Conservation (phyloP, 768 basidiomycete genomes). For the Calocera viscosa region DNA sequence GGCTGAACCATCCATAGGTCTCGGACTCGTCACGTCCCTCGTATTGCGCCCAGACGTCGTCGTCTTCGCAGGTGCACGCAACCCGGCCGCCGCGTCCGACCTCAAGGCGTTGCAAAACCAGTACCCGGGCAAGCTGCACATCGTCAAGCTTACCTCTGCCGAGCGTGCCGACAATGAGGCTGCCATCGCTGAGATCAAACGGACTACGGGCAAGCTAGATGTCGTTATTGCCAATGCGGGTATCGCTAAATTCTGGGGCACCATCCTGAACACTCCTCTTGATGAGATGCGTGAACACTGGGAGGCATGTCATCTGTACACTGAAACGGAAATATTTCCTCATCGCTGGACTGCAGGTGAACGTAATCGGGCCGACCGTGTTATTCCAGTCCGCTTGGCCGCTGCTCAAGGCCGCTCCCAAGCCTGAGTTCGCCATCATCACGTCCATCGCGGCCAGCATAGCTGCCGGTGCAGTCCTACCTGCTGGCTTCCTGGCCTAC, state of each 20-base stretch:
- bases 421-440: constrained; percentile 16
- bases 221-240: constrained; percentile 22
- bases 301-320: background rate
- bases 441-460: constrained; percentile 10
- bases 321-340: no score
- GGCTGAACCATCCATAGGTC: no score
- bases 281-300: background rate
- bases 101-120: no score
- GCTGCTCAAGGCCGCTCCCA: constrained; percentile 10
- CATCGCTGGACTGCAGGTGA: no score
- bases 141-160: background rate
- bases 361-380: constrained; percentile 14
- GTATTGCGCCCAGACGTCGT: no score
- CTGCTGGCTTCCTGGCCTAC: background rate
- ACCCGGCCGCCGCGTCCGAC: no score
- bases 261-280: background rate
- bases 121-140: no score
- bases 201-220: constrained; percentile 15
- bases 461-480: background rate
- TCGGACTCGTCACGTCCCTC: no score
- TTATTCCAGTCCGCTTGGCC: constrained; percentile 17
- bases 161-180: constrained; percentile 14
- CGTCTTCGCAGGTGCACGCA: no score
- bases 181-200: constrained; percentile 12
- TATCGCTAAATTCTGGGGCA: background rate